Conservation (phyloP, 2,329 filamentous ascomycete species). For the Colletotrichum karsti region DNA sequence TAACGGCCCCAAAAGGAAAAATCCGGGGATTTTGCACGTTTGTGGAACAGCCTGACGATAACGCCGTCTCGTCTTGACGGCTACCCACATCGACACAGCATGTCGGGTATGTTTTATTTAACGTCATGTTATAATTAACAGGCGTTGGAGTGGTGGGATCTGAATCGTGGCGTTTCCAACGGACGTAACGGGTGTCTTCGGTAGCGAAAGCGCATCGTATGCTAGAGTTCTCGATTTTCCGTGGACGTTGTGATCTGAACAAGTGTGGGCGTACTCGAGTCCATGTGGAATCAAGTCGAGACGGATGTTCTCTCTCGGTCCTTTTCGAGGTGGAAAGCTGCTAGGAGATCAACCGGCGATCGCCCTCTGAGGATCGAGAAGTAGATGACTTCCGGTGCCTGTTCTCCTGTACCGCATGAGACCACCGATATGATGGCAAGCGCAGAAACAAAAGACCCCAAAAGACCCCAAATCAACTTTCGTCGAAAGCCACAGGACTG, state of each 20-base stretch:
- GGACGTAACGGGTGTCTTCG: neutral
- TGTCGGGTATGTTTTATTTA: slow-evolving; percentile 7
- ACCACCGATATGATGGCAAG: neutral
- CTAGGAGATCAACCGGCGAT: neutral
- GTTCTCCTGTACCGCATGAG: no score
- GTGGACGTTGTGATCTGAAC: neutral
- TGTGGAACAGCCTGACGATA: slow-evolving; percentile 12
- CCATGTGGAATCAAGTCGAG: neutral
- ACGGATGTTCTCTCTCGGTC: neutral
- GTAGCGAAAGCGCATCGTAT: neutral
- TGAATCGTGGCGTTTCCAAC: neutral
- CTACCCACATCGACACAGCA: neutral
- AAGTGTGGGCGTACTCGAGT: neutral
- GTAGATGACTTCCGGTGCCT: neutral
- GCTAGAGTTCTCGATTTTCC: neutral
- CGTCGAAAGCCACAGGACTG: neutral
- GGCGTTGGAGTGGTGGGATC: neutral
- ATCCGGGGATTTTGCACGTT: slow-evolving; percentile 13
- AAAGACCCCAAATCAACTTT: neutral
- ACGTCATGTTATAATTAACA: slow-evolving; percentile 11
- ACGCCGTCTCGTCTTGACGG: neutral
- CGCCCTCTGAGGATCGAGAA: neutral
- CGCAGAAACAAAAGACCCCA: neutral
- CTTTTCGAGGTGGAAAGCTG: neutral
- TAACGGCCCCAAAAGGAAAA: neutral